A percentile compares a stretch with the other conserved stretches of the same genome.
phyloP scores from a whole-genome alignment of 1,284 basidiomycete species.

The Phenoliferia sp. region DNA sequence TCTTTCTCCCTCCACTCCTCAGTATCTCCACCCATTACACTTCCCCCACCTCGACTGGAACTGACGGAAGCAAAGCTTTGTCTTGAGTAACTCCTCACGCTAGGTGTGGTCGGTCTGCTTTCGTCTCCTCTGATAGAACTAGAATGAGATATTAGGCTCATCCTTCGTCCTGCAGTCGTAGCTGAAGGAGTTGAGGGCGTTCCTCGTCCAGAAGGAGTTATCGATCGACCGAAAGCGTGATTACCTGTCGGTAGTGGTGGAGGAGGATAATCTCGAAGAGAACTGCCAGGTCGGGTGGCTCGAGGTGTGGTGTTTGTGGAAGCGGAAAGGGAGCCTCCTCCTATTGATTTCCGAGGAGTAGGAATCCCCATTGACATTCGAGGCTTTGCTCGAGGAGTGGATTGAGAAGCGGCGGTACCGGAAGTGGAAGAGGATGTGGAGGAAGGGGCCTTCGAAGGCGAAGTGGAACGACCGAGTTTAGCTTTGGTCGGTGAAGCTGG shows the following conservation, averaged over 20 bases:
- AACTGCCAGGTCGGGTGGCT: neutral
- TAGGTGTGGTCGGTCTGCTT: conserved; percentile 14
- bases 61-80: conserved; percentile 26
- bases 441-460: too few species aligned
- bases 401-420: conserved; percentile 12
- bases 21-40: neutral
- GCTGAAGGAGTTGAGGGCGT: conserved; percentile 18
- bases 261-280: neutral
- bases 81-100: conserved; percentile 11
- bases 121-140: neutral
- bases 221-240: neutral
- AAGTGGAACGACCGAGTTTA: conserved; percentile 4
- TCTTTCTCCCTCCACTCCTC: neutral
- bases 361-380: neutral
- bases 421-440: neutral
- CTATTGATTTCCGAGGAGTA: neutral
- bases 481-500: neutral
- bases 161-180: conserved; percentile 1
- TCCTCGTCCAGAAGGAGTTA: conserved; percentile 11
- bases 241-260: neutral
- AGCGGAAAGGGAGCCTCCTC: conserved; percentile 11
- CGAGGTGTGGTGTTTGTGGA: neutral
- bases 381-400: conserved; percentile 1
- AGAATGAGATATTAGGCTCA: conserved; percentile 10
- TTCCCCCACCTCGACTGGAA: conserved; percentile 5